Percentiles rank a stretch among this genome's conserved stretches.
These are phyloP conservation scores for Sporothrix variecibatus DNA, from an alignment of 2,329 filamentous ascomycete genomes.

Conservation along the genomic window DNA sequence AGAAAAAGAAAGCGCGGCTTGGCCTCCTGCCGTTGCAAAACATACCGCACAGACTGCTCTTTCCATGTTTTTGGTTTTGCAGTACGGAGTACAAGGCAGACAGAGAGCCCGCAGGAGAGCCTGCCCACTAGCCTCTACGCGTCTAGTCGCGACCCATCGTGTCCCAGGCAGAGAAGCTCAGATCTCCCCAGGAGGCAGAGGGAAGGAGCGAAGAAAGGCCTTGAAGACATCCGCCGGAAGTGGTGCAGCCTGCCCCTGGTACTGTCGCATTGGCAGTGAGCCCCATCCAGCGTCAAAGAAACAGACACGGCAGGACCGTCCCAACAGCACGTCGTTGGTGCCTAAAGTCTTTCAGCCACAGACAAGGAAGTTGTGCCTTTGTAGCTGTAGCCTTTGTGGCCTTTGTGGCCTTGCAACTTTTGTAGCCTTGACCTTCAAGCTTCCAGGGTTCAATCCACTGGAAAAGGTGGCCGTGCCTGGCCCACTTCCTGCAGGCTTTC, in stretches of 20 bases:
- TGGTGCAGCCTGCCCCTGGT: not conserved
- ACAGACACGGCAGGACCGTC: not conserved
- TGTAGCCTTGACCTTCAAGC: not conserved
- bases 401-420: not conserved
- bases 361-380: not conserved
- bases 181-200: not conserved
- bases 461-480: not conserved
- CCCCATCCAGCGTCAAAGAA: not conserved
- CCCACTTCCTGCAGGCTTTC: not conserved
- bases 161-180: constrained; percentile 3
- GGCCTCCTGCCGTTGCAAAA: not conserved
- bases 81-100: not conserved
- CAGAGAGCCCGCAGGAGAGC: not conserved
- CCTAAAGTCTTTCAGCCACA: constrained; percentile 11
- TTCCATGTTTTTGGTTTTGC: not conserved
- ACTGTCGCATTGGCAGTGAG: not conserved
- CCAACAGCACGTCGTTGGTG: constrained; percentile 16
- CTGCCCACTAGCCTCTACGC: not conserved
- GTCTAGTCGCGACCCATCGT: not conserved
- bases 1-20: not conserved
- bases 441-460: constrained; percentile 9
- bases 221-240: not conserved
- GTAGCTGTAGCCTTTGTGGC: not conserved
- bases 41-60: not conserved
- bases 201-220: not conserved